Evolutionary conservation across 2,329 filamentous ascomycete genomes (phyloP).

Genomic region (Hortaea werneckii): DNA sequence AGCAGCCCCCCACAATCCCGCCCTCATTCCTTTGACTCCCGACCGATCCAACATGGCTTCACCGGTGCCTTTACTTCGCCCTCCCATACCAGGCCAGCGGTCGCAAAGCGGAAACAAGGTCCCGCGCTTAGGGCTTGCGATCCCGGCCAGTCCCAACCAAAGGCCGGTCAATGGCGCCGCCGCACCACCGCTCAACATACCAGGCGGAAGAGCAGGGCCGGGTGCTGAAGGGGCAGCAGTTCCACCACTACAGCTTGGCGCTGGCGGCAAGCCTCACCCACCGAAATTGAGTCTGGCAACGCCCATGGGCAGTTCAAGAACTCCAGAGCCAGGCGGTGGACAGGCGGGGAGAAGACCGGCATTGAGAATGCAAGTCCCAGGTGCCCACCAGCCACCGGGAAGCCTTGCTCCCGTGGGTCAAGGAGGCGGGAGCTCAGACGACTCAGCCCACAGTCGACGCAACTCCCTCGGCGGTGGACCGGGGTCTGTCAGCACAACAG

Average conservation of each 20-base stretch:
- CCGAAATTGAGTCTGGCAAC: slow-evolving; percentile 80
- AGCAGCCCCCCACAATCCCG: slow-evolving; percentile 9
- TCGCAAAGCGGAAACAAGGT: slow-evolving; percentile 28
- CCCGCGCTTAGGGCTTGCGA: slow-evolving; percentile 77
- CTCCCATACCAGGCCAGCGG: slow-evolving; percentile 60
- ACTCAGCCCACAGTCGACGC: slow-evolving; percentile 72
- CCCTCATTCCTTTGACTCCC: slow-evolving; percentile 8
- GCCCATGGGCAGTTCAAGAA: slow-evolving; percentile 69
- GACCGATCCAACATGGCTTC: slow-evolving; percentile 53
- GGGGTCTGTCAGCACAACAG: slow-evolving; percentile 77
- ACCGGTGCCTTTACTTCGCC: slow-evolving; percentile 69
- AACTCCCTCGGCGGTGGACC: slow-evolving; percentile 75
- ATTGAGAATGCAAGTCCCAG: slow-evolving; percentile 36
- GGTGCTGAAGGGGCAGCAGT: slow-evolving; percentile 15
- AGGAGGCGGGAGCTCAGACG: slow-evolving; percentile 57
- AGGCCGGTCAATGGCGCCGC: slow-evolving; percentile 53
- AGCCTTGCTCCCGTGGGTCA: not conserved
- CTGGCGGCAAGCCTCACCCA: slow-evolving; percentile 48
- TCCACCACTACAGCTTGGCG: slow-evolving; percentile 24
- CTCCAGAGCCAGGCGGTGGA: slow-evolving; percentile 41
- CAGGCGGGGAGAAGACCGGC: slow-evolving; percentile 43
- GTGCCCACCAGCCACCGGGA: slow-evolving; percentile 46
- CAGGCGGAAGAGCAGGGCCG: not conserved
- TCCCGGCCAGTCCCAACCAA: slow-evolving; percentile 74
- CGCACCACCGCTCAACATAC: slow-evolving; percentile 23